Evolutionary conservation across 257 asterid genomes (phyloP).

Genomic region (Handroanthus guayacan): DNA sequence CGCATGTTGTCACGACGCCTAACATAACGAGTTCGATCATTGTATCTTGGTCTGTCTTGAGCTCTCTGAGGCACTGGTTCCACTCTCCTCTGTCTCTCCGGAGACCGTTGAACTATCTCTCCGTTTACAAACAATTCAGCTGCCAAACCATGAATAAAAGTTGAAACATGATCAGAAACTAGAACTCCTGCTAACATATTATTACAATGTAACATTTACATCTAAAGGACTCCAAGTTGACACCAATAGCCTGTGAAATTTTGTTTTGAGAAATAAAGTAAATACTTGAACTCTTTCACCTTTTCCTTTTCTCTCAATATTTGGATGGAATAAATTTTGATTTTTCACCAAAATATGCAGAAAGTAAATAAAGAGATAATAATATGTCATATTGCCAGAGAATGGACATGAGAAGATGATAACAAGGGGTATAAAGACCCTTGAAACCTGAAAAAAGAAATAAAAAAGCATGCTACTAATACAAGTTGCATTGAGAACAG

Average conservation of each 20-base stretch:
- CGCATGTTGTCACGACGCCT: slow-evolving; percentile 78
- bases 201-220: not conserved
- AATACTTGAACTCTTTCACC: not conserved
- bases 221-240: not conserved
- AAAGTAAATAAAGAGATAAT: not conserved
- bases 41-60: slow-evolving; percentile 87
- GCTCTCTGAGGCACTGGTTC: slow-evolving; percentile 88
- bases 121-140: slow-evolving; percentile 88
- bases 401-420: too few relatives aligned
- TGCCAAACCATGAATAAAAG: slow-evolving; percentile 36
- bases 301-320: not conserved
- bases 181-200: not conserved
- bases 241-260: not conserved
- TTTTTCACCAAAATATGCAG: too few relatives aligned
- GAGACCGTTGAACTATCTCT: slow-evolving; percentile 85
- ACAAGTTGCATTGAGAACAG: too few relatives aligned
- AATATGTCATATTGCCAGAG: not conserved
- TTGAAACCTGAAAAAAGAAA: too few relatives aligned
- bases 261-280: not conserved
- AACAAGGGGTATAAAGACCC: too few relatives aligned
- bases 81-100: slow-evolving; percentile 91
- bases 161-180: not conserved
- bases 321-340: not conserved
- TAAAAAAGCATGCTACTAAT: too few relatives aligned
- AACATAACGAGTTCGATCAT: slow-evolving; percentile 78